phyloP scores from a whole-genome alignment of 352 stramenopile genomes.

The Globisporangium middletonii region DNA sequence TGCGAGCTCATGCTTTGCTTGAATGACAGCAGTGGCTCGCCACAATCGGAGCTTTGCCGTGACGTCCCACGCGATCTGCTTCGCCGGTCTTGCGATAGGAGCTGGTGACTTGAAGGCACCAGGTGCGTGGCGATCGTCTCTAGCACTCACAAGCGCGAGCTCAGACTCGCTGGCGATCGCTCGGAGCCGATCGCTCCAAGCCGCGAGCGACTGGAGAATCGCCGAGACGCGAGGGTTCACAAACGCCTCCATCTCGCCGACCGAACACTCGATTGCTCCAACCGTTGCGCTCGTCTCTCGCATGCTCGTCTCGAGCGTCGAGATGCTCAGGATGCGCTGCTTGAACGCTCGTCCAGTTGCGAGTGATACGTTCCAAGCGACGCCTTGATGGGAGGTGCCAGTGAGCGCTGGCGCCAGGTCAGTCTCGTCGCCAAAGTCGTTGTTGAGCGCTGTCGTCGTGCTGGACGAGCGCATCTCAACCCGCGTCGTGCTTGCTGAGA shows the following conservation, averaged over 20 bases:
- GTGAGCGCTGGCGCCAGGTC: neutral
- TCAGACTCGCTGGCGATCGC: neutral
- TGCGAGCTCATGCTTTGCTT: neutral
- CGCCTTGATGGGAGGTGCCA: neutral
- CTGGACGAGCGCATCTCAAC: neutral
- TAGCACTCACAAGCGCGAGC: neutral
- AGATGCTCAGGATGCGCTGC: conserved; percentile 2
- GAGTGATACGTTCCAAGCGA: neutral
- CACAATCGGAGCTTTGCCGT: conserved; percentile 1
- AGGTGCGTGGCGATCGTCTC: too few species aligned
- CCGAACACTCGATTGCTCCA: neutral
- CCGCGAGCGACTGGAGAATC: conserved; percentile 10
- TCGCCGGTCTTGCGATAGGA: neutral
- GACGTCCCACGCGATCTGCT: conserved; percentile 6
- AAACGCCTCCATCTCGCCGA: conserved; percentile 5
- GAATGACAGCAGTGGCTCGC: conserved; percentile 5
- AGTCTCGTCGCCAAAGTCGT: conserved; percentile 5
- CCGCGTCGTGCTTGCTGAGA: neutral
- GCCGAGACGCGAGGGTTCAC: conserved; percentile 2
- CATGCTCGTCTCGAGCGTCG: conserved; percentile 3
- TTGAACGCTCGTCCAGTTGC: conserved; percentile 8
- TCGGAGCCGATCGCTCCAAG: conserved; percentile 4
- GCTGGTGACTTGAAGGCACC: too few species aligned
- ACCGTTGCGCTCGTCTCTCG: conserved; percentile 4
- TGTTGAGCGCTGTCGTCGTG: neutral